Evolutionary conservation across 768 basidiomycete genomes (phyloP), one percentile per base, ranked within the genome.

Genomic region (Butyriboletus loyo): DNA sequence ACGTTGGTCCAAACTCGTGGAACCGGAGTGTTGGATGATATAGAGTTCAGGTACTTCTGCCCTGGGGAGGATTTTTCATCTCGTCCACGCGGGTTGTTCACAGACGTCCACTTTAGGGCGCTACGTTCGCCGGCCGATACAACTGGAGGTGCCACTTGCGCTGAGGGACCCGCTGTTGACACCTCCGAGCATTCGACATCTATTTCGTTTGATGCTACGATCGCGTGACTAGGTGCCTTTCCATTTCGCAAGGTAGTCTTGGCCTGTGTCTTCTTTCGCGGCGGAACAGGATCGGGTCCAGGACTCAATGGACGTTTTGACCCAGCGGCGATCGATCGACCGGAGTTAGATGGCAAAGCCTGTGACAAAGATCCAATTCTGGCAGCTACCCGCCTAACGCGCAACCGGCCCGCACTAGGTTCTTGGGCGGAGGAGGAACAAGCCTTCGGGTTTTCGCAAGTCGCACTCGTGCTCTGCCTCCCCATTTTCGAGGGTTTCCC

Each of bases 1-100:
- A 69, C 67, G 10, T 56, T 62, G 10, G 65, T 58, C 69, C 68
- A 69, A 19, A 64, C 58, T 34, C 69, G 55, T 17, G 67, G 67
- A 31, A 25, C 27, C 17, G 11, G 36, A 34, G 48, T 30, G 35
- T 49, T 43, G 0, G 58, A 36, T 35, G 39, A 40, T 4, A 27
- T 17, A 14, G 39, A 3, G 14, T n/a, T 30, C 7, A 6, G 5
- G 15, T 13, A 6, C 5, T 48, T 49, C 14, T 17, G 31, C 19
- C n/a, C 43, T 32, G 1, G 22, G 9, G 27, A 14, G 0, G 25
- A 24, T 4, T 21, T 25, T 37, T 35, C 38, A 25, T 25, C 45
- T 21, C 45, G 46, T 3, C 35, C n/a, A 36, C 25, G 35, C 15
- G 42, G 30, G 15, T 44, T 44, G 30, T 47, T 48, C 31, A 64